Base-by-base conservation (phyloP, 2,329 filamentous ascomycete genomes). In the Colletotrichum sidae region DNA sequence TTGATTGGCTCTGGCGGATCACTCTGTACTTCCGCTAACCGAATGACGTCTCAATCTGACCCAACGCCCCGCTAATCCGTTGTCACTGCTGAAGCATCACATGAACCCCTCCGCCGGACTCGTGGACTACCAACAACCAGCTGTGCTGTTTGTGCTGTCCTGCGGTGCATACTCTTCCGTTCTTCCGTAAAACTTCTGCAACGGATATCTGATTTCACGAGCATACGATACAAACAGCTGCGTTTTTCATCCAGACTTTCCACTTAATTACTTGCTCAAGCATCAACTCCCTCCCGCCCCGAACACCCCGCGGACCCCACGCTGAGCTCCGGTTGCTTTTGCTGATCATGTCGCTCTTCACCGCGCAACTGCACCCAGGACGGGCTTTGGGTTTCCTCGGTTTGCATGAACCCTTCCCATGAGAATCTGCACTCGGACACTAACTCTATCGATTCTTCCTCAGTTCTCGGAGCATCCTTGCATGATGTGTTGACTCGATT, bases 401-500 rank as follows among this genome's bases (percentile, higher is more conserved):
- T 83, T 69, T 34, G 60, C 60, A 55, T 59, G 17, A 55, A 54
- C 25, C 56, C 46, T 45, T 66, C 39, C 68, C 38, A 42, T 37
- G 7, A 53, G 35, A 66, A 61, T 59, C 17, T 71, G 67, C 34
- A 58, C 57, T 50, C 69, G 52, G 65, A 55, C 45, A 51, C 60
- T 61, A 61, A 68, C 61, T 69, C 45, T 60, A 15, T 52, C 66
- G 57, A 53, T 67, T 34, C 55, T 75, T 59, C 52, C 59, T 52
- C 63, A 97, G 94, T 90, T 54, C 89, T 99, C 63, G 96, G 96
- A 61, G 92, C 93, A 68, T 97, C 94, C 2, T 87, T 99, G 41
- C 94, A 98, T 79, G 93, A 97, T 74, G 86, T 96, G 72, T 81
- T 98, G 66, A 94, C 92, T 35, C 90, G 92, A 57, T 84, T 98